Percentiles rank a stretch among this genome's conserved stretches.
Evolutionary conservation across 805 yeast genomes (phyloP).

Genomic region (Kuraishia ogatae): DNA sequence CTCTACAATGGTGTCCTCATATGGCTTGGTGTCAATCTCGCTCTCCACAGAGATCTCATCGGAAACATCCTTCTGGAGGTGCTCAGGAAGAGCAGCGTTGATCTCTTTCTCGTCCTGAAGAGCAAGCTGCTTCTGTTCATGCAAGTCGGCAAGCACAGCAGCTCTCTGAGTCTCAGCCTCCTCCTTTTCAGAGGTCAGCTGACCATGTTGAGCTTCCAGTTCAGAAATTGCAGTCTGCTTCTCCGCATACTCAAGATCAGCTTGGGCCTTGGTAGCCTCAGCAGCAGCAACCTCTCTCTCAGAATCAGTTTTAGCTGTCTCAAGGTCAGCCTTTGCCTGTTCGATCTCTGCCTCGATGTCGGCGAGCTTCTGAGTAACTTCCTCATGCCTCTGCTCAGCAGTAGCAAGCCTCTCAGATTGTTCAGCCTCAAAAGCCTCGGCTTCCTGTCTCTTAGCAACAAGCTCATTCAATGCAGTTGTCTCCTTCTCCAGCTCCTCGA

Average conservation of each 20-base stretch:
- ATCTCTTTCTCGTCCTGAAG: conserved; percentile 35
- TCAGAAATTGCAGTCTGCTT: conserved; percentile 19
- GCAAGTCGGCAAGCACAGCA: conserved; percentile 24
- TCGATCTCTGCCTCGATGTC: conserved; percentile 32
- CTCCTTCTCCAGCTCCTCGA: conserved; percentile 44
- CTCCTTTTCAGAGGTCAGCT: conserved; percentile 33
- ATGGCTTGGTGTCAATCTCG: conserved; percentile 18
- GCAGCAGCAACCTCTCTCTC: conserved; percentile 19
- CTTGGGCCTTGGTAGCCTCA: conserved; percentile 14
- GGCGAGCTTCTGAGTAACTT: conserved; percentile 34
- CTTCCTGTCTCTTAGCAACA: conserved; percentile 38
- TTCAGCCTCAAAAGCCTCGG: conserved; percentile 33
- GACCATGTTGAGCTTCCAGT: conserved; percentile 21
- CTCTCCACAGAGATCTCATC: conserved; percentile 18
- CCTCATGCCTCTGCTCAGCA: conserved; percentile 30
- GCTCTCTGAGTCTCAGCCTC: conserved; percentile 32
- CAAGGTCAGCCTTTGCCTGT: conserved; percentile 29
- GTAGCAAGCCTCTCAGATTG: conserved; percentile 36
- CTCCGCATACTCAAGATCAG: conserved; percentile 19
- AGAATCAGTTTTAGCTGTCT: conserved; percentile 17
- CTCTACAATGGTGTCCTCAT: conserved; percentile 16
- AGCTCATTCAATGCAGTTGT: conserved; percentile 39
- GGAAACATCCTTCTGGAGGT: conserved; percentile 29
- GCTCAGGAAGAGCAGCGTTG: conserved; percentile 43
- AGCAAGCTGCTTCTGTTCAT: conserved; percentile 27